Conservation (phyloP, 2,329 filamentous ascomycete genomes). For the Cercospora brassicicola region DNA sequence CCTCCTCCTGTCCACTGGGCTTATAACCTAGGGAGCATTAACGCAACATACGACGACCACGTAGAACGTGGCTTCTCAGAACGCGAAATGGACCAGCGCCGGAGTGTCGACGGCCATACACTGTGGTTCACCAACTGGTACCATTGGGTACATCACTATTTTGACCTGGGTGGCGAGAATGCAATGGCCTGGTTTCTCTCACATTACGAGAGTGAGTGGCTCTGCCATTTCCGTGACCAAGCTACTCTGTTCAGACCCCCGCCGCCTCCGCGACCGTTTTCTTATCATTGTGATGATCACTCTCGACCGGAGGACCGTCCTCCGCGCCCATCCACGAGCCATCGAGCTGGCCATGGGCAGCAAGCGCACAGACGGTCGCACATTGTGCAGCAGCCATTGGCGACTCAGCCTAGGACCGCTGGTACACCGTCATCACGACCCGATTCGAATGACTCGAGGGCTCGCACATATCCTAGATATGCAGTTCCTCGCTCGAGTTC, state of each 20-base stretch:
- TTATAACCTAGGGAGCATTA: background rate
- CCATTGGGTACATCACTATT: background rate
- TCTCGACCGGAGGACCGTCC: background rate
- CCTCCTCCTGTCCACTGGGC: background rate
- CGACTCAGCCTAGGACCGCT: background rate
- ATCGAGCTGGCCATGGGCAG: background rate
- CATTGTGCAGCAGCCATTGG: background rate
- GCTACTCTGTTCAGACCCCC: background rate
- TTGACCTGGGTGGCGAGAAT: background rate
- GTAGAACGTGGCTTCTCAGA: background rate
- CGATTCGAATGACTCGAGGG: background rate
- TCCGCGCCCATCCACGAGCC: background rate
- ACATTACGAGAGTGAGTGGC: background rate
- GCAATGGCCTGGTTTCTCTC: background rate
- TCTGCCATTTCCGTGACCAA: background rate
- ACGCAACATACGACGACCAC: background rate
- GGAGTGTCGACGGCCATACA: background rate
- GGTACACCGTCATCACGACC: background rate
- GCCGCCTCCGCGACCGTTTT: background rate
- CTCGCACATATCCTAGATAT: background rate
- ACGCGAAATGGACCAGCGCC: background rate
- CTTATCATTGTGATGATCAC: background rate
- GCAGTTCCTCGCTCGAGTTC: background rate
- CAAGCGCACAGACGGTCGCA: background rate
- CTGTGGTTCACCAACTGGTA: background rate